A percentile compares a stretch with the other conserved stretches of the same genome.
Conservation (phyloP, 176 grass and related monocot genomes). For the Neostapfia colusana region DNA sequence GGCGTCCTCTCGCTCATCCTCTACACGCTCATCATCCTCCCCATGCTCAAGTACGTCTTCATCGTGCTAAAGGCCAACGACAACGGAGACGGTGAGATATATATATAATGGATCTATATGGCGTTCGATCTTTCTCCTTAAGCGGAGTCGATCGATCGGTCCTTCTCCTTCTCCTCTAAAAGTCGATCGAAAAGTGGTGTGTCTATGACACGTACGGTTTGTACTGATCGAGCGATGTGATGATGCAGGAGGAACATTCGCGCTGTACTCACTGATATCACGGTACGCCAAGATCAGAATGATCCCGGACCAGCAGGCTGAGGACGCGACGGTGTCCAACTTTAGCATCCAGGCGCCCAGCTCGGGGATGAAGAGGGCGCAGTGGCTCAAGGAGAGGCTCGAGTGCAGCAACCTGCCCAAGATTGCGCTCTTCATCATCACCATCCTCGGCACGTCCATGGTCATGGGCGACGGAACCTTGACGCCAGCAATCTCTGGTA, state of each 20-base stretch:
- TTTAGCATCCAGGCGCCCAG: slow-evolving; percentile 37
- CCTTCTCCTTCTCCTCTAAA: background rate
- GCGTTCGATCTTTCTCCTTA: background rate
- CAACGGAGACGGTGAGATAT: slow-evolving; percentile 66
- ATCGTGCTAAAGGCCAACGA: slow-evolving; percentile 61
- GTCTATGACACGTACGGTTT: background rate
- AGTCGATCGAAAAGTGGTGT: too few species aligned
- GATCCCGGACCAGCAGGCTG: slow-evolving; percentile 59
- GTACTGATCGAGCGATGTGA: background rate
- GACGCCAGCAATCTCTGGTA: slow-evolving; percentile 61
- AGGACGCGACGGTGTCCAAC: slow-evolving; percentile 52
- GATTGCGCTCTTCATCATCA: slow-evolving; percentile 43
- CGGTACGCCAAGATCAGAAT: slow-evolving; percentile 53
- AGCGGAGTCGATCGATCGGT: background rate
- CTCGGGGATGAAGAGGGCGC: slow-evolving; percentile 29
- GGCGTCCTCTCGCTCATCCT: slow-evolving; percentile 70
- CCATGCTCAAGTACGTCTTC: slow-evolving; percentile 66
- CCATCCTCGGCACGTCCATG: slow-evolving; percentile 66
- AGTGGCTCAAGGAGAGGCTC: slow-evolving; percentile 47
- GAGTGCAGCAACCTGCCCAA: slow-evolving; percentile 48
- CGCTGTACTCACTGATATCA: slow-evolving; percentile 64
- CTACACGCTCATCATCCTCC: slow-evolving; percentile 55
- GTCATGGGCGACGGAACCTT: slow-evolving; percentile 65
- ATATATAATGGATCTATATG: too few species aligned
- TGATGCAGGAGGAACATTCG: slow-evolving; percentile 59